A percentile compares a stretch with the other conserved stretches of the same genome.
Conservation (phyloP, 2,329 filamentous ascomycete genomes). For the Mycosphaerelloides madeirae region DNA sequence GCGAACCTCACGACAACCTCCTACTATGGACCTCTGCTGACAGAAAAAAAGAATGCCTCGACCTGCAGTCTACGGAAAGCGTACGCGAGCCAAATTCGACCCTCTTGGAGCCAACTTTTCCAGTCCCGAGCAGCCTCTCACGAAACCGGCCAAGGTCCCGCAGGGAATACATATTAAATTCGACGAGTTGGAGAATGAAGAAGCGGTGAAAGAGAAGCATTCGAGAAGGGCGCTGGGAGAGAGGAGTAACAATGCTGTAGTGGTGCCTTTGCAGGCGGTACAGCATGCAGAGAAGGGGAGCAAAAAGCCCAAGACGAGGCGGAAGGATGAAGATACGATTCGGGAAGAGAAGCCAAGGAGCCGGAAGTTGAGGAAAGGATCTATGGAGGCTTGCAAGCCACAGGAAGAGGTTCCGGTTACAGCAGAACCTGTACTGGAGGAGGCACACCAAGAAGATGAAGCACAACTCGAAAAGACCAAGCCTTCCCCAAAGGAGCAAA, state of each 20-base stretch:
- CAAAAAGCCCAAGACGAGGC: slow-evolving; percentile 6
- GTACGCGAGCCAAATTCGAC: slow-evolving; percentile 28
- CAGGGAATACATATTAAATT: not conserved
- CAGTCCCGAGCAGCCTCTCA: slow-evolving; percentile 21
- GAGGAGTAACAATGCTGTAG: slow-evolving; percentile 20
- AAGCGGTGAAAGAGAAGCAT: not conserved
- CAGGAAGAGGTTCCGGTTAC: too few species aligned
- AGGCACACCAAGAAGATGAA: too few species aligned
- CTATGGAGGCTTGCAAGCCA: too few species aligned
- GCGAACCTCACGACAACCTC: too few species aligned
- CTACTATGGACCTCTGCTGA: too few species aligned
- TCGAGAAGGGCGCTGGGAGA: slow-evolving; percentile 18
- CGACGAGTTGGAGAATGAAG: not conserved
- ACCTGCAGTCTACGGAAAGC: slow-evolving; percentile 33
- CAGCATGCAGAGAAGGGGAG: slow-evolving; percentile 3
- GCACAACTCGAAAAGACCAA: too few species aligned
- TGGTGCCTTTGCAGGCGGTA: slow-evolving; percentile 10
- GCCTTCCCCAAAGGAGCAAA: too few species aligned
- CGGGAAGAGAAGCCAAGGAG: not conserved
- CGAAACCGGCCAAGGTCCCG: slow-evolving; percentile 8
- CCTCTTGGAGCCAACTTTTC: slow-evolving; percentile 19
- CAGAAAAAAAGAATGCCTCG: not conserved
- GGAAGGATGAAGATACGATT: not conserved
- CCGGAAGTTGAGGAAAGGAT: slow-evolving; percentile 5
- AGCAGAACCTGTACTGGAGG: too few species aligned